Percentiles rank a stretch among this genome's conserved stretches.
Evolutionary conservation across 2,329 filamentous ascomycete genomes (phyloP).

Genomic region (Pseudofabraea citricarpa): DNA sequence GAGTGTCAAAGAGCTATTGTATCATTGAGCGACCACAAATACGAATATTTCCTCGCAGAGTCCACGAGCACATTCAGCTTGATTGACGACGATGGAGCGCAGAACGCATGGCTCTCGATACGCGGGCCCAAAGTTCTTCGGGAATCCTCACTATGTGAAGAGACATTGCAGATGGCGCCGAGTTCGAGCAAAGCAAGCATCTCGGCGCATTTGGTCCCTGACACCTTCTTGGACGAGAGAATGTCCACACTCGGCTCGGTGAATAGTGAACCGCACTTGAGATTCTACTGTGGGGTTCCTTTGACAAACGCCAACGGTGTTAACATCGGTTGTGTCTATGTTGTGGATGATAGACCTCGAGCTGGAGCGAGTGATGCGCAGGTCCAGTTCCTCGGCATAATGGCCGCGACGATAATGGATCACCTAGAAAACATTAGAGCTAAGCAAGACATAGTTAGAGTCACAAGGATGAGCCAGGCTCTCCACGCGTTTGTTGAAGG

Average conservation of each 20-base stretch:
- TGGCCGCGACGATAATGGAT: conserved; percentile 51
- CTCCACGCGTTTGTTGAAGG: conserved; percentile 48
- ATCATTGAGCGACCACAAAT: conserved; percentile 26
- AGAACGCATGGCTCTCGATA: conserved; percentile 17
- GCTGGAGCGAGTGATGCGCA: conserved; percentile 43
- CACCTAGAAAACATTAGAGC: conserved; percentile 54
- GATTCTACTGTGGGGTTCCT: conserved; percentile 22
- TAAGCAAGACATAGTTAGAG: conserved; percentile 45
- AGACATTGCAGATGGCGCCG: conserved; percentile 15
- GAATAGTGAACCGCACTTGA: conserved; percentile 12
- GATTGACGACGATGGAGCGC: conserved; percentile 14
- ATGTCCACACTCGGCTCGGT: conserved; percentile 16
- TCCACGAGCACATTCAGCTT: conserved; percentile 37
- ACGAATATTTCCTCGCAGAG: conserved; percentile 30
- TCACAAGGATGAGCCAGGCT: conserved; percentile 46
- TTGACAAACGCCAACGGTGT: conserved; percentile 19
- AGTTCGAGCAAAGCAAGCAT: conserved; percentile 12
- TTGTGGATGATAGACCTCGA: conserved; percentile 52
- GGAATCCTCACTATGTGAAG: conserved; percentile 19
- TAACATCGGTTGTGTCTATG: conserved; percentile 26
- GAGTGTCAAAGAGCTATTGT: conserved; percentile 40
- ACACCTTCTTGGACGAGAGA: conserved; percentile 13
- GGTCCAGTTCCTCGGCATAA: conserved; percentile 49
- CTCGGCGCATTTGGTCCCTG: conserved; percentile 13
- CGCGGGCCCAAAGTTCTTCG: conserved; percentile 13